These are phyloP conservation scores for Penicillium flavigenum DNA, from an alignment of 495 filamentous ascomycete species.

Conservation along the genomic window DNA sequence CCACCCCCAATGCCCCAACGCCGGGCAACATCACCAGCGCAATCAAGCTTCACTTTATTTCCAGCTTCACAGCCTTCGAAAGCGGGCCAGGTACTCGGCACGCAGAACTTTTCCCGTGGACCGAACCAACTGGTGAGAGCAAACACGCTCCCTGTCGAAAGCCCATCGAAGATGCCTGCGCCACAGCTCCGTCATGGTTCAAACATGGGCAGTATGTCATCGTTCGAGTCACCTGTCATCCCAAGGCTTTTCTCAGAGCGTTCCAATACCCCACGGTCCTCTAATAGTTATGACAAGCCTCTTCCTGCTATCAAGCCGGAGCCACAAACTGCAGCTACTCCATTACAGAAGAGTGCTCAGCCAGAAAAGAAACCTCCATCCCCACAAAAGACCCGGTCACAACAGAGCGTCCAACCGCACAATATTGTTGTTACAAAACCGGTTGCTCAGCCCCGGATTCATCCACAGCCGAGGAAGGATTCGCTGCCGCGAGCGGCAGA, in stretches of 20 bases:
- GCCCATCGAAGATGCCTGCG: constrained; percentile 9
- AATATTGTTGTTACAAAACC: background rate
- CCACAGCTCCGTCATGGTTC: constrained; percentile 11
- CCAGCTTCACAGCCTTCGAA: constrained; percentile 50
- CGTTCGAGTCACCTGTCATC: constrained; percentile 17
- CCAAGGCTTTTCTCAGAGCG: constrained; percentile 14
- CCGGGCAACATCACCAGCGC: constrained; percentile 60
- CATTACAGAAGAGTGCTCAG: background rate
- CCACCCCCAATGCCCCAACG: constrained; percentile 36
- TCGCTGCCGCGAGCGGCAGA: constrained; percentile 1
- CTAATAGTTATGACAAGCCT: constrained; percentile 23
- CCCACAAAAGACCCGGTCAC: background rate
- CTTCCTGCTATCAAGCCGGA: constrained; percentile 25
- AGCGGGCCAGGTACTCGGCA: constrained; percentile 35
- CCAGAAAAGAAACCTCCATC: background rate
- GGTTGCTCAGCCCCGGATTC: background rate
- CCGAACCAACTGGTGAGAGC: constrained; percentile 54
- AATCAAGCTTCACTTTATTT: constrained; percentile 61
- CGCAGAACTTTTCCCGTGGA: constrained; percentile 39
- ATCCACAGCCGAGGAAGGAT: constrained; percentile 1
- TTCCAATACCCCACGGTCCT: constrained; percentile 22
- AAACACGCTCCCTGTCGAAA: constrained; percentile 56
- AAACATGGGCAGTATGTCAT: constrained; percentile 17
- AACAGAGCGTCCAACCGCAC: background rate
- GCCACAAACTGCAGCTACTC: background rate